phyloP scores from a whole-genome alignment of 768 basidiomycete species.

The Leucocoprinus sp. region DNA sequence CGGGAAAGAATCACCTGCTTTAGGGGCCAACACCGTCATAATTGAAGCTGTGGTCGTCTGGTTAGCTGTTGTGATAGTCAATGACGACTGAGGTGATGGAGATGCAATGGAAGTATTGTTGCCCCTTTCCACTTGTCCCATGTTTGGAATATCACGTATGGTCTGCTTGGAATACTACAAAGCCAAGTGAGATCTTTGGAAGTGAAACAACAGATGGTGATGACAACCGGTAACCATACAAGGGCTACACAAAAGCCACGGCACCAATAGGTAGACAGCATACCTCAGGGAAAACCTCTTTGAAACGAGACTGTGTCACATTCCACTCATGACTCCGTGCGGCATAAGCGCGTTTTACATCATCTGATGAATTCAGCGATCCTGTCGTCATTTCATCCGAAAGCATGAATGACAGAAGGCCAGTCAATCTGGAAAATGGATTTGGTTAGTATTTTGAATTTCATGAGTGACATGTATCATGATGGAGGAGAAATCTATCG shows the following conservation, averaged over 20 bases:
- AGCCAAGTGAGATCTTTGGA: slow-evolving; percentile 4
- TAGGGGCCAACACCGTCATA: background rate
- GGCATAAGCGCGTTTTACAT: slow-evolving; percentile 74
- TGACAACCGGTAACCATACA: slow-evolving; percentile 10
- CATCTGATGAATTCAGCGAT: slow-evolving; percentile 70
- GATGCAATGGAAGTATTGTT: slow-evolving; percentile 26
- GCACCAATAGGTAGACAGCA: slow-evolving; percentile 20
- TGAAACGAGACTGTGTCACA: slow-evolving; percentile 67
- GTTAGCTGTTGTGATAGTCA: background rate
- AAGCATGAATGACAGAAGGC: slow-evolving; percentile 90
- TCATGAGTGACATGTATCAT: no score
- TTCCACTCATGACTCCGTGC: slow-evolving; percentile 83
- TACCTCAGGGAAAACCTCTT: slow-evolving; percentile 84
- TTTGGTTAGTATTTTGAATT: slow-evolving; percentile 10
- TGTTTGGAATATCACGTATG: slow-evolving; percentile 79
- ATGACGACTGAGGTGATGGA: slow-evolving; percentile 3
- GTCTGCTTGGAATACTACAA: slow-evolving; percentile 60
- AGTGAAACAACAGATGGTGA: background rate
- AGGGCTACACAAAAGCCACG: slow-evolving; percentile 7
- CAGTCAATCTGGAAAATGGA: slow-evolving; percentile 63
- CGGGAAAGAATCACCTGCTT: background rate
- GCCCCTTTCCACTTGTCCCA: slow-evolving; percentile 76
- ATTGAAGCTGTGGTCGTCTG: slow-evolving; percentile 7
- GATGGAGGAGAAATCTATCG: no score
- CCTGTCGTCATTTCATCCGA: slow-evolving; percentile 97